phyloP scores from a whole-genome alignment of 2,329 filamentous ascomycete species.

The Verticillium dahliae region DNA sequence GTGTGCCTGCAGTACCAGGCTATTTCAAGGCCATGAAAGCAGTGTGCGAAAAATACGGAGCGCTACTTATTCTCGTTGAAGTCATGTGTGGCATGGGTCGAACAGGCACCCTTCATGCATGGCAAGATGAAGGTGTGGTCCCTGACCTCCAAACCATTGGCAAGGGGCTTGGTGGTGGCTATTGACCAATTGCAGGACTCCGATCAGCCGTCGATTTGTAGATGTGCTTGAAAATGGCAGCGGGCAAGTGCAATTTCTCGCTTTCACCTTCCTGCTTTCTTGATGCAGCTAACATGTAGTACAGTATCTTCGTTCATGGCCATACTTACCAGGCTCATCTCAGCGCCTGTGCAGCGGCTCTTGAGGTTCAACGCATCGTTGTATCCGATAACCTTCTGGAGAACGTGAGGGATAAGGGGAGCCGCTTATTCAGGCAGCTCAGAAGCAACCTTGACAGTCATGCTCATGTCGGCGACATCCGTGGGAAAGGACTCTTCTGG shows the following conservation, averaged over 20 bases:
- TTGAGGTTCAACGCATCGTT: slow-evolving; percentile 25
- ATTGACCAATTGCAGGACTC: slow-evolving; percentile 47
- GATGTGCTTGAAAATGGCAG: slow-evolving; percentile 40
- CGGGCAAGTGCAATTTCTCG: slow-evolving; percentile 15
- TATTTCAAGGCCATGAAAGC: slow-evolving; percentile 48
- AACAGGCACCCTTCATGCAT: slow-evolving; percentile 55
- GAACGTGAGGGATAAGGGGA: slow-evolving; percentile 22
- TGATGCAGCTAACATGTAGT: background rate
- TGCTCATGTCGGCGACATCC: slow-evolving; percentile 29
- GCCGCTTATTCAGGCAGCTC: slow-evolving; percentile 17
- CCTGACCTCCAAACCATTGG: slow-evolving; percentile 55
- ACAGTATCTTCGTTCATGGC: slow-evolving; percentile 12
- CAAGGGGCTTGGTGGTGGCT: slow-evolving; percentile 53
- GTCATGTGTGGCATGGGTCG: slow-evolving; percentile 66
- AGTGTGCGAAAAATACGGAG: slow-evolving; percentile 48
- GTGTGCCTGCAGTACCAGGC: slow-evolving; percentile 40
- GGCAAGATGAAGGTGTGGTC: slow-evolving; percentile 43
- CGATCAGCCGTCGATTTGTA: slow-evolving; percentile 38
- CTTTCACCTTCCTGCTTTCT: background rate
- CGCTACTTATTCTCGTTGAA: slow-evolving; percentile 49
- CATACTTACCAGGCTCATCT: slow-evolving; percentile 21
- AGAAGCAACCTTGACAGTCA: background rate
- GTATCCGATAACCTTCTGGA: slow-evolving; percentile 23
- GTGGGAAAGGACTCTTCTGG: slow-evolving; percentile 38
- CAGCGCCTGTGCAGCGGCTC: slow-evolving; percentile 16